Conservation (phyloP, 2,329 filamentous ascomycete species). For the Ophiostoma ips region DNA sequence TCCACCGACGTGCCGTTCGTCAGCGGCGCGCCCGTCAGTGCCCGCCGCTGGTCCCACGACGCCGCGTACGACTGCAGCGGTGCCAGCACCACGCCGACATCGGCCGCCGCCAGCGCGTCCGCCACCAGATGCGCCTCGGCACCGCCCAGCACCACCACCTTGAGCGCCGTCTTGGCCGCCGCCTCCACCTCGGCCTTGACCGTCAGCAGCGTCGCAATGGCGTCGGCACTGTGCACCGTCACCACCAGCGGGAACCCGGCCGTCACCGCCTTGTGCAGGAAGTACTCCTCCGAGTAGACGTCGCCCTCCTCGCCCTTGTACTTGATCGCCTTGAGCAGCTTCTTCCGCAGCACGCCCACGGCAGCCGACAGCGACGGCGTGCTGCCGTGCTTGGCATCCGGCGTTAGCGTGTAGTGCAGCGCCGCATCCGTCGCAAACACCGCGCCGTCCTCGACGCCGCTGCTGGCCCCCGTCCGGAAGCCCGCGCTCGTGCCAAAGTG, state of each 20-base stretch:
- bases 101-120: conserved; percentile 38
- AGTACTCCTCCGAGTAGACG: conserved; percentile 33
- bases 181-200: conserved; percentile 44
- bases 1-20: conserved; percentile 52
- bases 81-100: conserved; percentile 45
- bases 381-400: conserved; percentile 28
- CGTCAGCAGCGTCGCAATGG: conserved; percentile 43
- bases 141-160: conserved; percentile 45
- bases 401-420: conserved; percentile 40
- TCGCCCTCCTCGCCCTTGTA: conserved; percentile 14
- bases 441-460: conserved; percentile 31
- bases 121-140: conserved; percentile 50
- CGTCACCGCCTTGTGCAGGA: conserved; percentile 38
- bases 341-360: conserved; percentile 36
- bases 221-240: conserved; percentile 48
- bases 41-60: conserved; percentile 47
- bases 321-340: conserved; percentile 37
- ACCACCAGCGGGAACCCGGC: conserved; percentile 42
- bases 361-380: conserved; percentile 39
- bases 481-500: conserved; percentile 45
- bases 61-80: conserved; percentile 41
- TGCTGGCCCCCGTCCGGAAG: conserved; percentile 37
- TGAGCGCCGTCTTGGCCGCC: conserved; percentile 23
- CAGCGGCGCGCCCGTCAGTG: conserved; percentile 49
- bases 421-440: conserved; percentile 41